These are phyloP conservation scores for Botrytis deweyae DNA, from an alignment of 2,329 filamentous ascomycete species.

Conservation along the genomic window DNA sequence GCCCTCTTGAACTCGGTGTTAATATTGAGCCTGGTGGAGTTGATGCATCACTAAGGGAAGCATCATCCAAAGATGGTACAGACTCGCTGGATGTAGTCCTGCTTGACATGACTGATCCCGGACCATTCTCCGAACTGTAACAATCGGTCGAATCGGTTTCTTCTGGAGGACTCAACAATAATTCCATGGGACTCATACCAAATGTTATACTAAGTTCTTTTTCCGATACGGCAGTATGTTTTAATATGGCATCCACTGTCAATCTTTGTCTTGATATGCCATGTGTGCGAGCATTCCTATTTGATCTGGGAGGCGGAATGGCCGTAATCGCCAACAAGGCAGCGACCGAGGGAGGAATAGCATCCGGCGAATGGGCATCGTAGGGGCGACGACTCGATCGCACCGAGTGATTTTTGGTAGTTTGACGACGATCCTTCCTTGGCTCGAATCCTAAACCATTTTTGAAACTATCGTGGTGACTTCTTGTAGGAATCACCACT, in stretches of 20 bases:
- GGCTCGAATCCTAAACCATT: slow-evolving; percentile 25
- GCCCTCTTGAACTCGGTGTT: slow-evolving; percentile 40
- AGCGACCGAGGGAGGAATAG: slow-evolving; percentile 58
- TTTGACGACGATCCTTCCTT: slow-evolving; percentile 28
- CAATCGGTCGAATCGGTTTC: slow-evolving; percentile 51
- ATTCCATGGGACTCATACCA: slow-evolving; percentile 55
- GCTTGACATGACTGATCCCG: slow-evolving; percentile 53
- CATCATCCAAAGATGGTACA: slow-evolving; percentile 55
- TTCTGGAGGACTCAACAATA: slow-evolving; percentile 61
- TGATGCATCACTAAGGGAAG: slow-evolving; percentile 47
- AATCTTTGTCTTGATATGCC: slow-evolving; percentile 41
- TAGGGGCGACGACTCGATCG: slow-evolving; percentile 38
- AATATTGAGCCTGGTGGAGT: slow-evolving; percentile 34
- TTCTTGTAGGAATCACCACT: slow-evolving; percentile 34
- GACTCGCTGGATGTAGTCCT: slow-evolving; percentile 61
- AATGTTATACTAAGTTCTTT: slow-evolving; percentile 58
- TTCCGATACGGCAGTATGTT: slow-evolving; percentile 48
- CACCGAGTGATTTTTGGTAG: slow-evolving; percentile 26
- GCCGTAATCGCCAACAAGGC: slow-evolving; percentile 61
- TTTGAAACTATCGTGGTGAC: slow-evolving; percentile 29
- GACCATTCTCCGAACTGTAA: slow-evolving; percentile 52
- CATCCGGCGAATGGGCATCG: slow-evolving; percentile 52
- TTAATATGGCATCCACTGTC: slow-evolving; percentile 57
- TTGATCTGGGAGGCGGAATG: slow-evolving; percentile 51
- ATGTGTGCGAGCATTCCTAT: slow-evolving; percentile 24